A percentile compares a stretch with the other conserved stretches of the same genome.
These are phyloP conservation scores for Heliamphora exappendiculata DNA, from an alignment of 148 eudicot genomes.

Conservation along the genomic window DNA sequence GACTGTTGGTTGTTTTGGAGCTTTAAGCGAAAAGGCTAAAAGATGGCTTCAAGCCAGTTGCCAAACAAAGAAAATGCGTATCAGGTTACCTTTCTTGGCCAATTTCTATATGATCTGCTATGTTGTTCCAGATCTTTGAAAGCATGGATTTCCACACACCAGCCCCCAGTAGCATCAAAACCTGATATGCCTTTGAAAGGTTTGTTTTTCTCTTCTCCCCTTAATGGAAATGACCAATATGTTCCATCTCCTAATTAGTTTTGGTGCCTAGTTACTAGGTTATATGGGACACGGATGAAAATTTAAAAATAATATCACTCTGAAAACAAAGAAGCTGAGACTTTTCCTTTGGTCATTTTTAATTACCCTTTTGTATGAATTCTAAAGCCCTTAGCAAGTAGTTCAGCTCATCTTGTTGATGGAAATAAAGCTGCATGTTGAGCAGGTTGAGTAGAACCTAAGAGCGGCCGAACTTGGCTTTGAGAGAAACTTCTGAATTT, in stretches of 20 bases:
- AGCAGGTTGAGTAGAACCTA: neutral
- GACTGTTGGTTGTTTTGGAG: too few relatives aligned
- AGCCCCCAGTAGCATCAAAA: constrained; percentile 45
- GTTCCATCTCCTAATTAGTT: neutral
- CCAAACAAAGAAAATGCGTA: too few relatives aligned
- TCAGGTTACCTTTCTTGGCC: constrained; percentile 1
- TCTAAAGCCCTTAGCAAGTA: neutral
- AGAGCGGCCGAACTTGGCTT: neutral
- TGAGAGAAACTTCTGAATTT: neutral
- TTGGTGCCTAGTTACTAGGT: neutral
- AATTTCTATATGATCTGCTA: constrained; percentile 2
- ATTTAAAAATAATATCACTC: neutral
- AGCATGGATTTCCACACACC: constrained; percentile 73
- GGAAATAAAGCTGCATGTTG: neutral
- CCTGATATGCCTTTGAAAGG: constrained; percentile 57
- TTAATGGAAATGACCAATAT: neutral
- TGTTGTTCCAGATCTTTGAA: constrained; percentile 55
- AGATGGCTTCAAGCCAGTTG: too few relatives aligned
- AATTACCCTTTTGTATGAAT: neutral
- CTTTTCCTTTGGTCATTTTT: neutral
- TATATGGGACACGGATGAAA: neutral
- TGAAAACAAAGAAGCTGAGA: neutral
- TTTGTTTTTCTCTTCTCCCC: constrained; percentile 20
- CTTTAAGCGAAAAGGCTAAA: too few relatives aligned
- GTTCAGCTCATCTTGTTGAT: neutral